These are phyloP conservation scores for Fusarium mexicanum DNA, from an alignment of 2,329 filamentous ascomycete species.

Conservation along the genomic window DNA sequence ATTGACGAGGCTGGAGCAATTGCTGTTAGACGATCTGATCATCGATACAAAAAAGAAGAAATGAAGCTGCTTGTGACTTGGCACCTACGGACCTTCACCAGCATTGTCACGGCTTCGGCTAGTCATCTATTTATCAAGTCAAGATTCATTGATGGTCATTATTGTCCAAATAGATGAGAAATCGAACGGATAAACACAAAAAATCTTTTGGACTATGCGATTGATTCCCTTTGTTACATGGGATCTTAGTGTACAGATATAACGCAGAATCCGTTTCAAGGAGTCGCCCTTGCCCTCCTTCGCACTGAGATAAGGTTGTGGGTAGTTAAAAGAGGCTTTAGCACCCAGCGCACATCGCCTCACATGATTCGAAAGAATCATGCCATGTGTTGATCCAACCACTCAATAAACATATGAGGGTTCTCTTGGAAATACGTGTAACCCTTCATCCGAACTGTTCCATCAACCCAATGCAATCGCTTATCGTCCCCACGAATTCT, in stretches of 20 bases:
- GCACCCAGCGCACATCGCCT: fast-evolving
- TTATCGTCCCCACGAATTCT: neutral
- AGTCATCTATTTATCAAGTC: fast-evolving
- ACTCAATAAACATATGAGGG: neutral
- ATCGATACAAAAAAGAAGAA: fast-evolving
- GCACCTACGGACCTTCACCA: neutral
- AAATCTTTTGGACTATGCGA: fast-evolving
- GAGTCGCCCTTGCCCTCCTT: fast-evolving
- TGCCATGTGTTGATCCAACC: neutral
- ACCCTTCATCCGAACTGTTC: neutral
- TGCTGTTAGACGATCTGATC: fast-evolving
- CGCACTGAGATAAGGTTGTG: too few species aligned
- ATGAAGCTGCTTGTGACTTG: neutral
- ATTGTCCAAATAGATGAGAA: neutral
- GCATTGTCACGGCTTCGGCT: fast-evolving
- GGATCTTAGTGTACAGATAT: neutral
- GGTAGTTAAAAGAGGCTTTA: too few species aligned
- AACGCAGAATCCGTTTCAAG: neutral
- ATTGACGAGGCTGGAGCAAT: fast-evolving
- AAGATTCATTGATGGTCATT: neutral
- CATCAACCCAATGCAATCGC: neutral
- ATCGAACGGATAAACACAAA: fast-evolving
- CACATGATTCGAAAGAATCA: neutral
- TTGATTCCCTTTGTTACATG: fast-evolving
- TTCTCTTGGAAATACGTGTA: neutral